These are phyloP conservation scores for Calonectria fujianensis DNA, from an alignment of 2,329 filamentous ascomycete genomes.

Conservation along the genomic window DNA sequence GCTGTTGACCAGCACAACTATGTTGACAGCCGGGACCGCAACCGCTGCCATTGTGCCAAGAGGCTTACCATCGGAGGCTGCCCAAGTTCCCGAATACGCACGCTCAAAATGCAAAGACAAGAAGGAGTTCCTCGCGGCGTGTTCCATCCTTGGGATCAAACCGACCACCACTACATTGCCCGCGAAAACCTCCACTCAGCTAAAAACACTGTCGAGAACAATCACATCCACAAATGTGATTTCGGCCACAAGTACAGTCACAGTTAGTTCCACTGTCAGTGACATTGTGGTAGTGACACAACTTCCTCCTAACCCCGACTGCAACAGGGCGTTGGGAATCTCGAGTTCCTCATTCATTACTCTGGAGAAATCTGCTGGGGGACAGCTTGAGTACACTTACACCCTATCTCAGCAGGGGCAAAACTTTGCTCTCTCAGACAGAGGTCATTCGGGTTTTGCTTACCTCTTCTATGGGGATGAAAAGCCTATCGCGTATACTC, in stretches of 20 bases:
- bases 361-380: not conserved
- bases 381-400: not conserved
- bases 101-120: not conserved
- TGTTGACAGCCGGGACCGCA: not conserved
- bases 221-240: not conserved
- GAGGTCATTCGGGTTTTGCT: not conserved
- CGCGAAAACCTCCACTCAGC: not conserved
- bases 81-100: not conserved
- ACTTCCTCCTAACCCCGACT: not conserved
- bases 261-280: not conserved
- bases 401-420: not conserved
- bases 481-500: not conserved
- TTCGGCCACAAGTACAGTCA: not conserved
- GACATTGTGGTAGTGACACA: not conserved
- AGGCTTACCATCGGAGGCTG: not conserved
- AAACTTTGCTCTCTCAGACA: not conserved
- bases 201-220: not conserved
- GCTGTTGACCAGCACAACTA: not conserved
- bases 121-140: not conserved
- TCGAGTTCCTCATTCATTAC: not conserved
- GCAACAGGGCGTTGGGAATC: not conserved
- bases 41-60: not conserved
- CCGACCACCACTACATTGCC: constrained; percentile 4
- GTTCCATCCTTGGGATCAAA: not conserved
- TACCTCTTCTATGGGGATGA: not conserved